phyloP scores from a whole-genome alignment of 805 yeast species.

The Metschnikowia bowlesiae region DNA sequence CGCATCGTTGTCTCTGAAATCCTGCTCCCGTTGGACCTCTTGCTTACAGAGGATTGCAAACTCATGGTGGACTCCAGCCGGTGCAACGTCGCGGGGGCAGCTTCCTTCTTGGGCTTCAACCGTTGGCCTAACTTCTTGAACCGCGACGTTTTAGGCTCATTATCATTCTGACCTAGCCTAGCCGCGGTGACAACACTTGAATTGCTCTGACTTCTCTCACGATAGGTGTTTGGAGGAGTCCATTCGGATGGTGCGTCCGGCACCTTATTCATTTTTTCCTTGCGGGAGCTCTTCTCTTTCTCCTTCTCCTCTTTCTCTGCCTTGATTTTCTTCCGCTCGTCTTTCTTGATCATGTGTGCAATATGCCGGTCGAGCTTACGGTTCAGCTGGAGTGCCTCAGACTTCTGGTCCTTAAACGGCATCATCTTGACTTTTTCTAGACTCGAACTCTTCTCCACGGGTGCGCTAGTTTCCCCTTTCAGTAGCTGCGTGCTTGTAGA shows the following conservation, averaged over 20 bases:
- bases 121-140: slow-evolving; percentile 18
- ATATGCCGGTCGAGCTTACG: slow-evolving; percentile 31
- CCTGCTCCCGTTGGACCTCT: slow-evolving; percentile 11
- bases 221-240: slow-evolving; percentile 6
- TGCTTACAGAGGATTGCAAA: slow-evolving; percentile 18
- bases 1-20: slow-evolving; percentile 4
- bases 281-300: slow-evolving; percentile 9
- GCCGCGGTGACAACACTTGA: background rate
- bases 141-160: slow-evolving; percentile 8
- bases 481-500: background rate
- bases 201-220: slow-evolving; percentile 4
- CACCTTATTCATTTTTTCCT: slow-evolving; percentile 10
- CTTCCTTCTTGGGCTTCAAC: slow-evolving; percentile 12
- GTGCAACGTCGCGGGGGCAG: slow-evolving; percentile 7
- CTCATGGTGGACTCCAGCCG: slow-evolving; percentile 19
- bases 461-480: background rate
- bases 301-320: slow-evolving; percentile 14
- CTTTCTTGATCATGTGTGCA: slow-evolving; percentile 29
- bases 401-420: slow-evolving; percentile 27
- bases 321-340: slow-evolving; percentile 23
- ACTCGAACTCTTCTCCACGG: background rate
- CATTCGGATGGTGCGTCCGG: slow-evolving; percentile 2
- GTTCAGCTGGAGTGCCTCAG: slow-evolving; percentile 18
- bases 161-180: slow-evolving; percentile 8
- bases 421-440: slow-evolving; percentile 16